These are phyloP conservation scores for Yamadazyma dendronema DNA, from an alignment of 1,139 yeast species.

Conservation along the genomic window DNA sequence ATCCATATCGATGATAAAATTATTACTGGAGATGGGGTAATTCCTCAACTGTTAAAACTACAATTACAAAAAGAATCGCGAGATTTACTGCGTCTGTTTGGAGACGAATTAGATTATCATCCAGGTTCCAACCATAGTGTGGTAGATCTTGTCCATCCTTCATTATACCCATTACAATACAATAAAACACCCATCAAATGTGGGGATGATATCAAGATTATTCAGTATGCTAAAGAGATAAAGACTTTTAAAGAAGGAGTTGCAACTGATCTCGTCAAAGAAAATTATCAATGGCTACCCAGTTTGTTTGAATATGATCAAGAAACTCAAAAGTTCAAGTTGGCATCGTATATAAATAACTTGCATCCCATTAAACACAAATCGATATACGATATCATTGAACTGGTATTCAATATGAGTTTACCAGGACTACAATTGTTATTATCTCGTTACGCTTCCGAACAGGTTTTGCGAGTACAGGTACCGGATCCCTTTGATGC, in stretches of 20 bases:
- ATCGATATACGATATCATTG: conserved; percentile 27
- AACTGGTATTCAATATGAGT: conserved; percentile 20
- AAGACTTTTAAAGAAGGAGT: conserved; percentile 18
- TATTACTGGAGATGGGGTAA: conserved; percentile 15
- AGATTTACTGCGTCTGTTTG: conserved; percentile 15
- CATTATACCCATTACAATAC: conserved; percentile 38
- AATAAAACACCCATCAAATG: conserved; percentile 27
- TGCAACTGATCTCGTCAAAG: conserved; percentile 1
- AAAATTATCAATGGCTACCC: conserved; percentile 35
- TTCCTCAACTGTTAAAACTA: conserved; percentile 11
- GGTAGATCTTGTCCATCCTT: conserved; percentile 44
- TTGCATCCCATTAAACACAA: conserved; percentile 29
- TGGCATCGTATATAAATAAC: conserved; percentile 38
- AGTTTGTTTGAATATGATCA: conserved; percentile 15
- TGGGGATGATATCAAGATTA: conserved; percentile 7
- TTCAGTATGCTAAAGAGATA: conserved; percentile 14
- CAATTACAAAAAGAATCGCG: conserved; percentile 13
- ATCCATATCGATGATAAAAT: conserved; percentile 21
- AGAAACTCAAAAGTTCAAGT: conserved; percentile 17
- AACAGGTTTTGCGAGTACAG: conserved; percentile 17
- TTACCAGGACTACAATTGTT: conserved; percentile 25
- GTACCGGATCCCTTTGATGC: conserved; percentile 16
- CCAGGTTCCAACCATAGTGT: conserved; percentile 36
- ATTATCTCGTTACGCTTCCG: conserved; percentile 24
- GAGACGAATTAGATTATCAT: conserved; percentile 30